Evolutionary conservation across 2,329 filamentous ascomycete genomes (phyloP).

Genomic region (Fusarium acutatum): DNA sequence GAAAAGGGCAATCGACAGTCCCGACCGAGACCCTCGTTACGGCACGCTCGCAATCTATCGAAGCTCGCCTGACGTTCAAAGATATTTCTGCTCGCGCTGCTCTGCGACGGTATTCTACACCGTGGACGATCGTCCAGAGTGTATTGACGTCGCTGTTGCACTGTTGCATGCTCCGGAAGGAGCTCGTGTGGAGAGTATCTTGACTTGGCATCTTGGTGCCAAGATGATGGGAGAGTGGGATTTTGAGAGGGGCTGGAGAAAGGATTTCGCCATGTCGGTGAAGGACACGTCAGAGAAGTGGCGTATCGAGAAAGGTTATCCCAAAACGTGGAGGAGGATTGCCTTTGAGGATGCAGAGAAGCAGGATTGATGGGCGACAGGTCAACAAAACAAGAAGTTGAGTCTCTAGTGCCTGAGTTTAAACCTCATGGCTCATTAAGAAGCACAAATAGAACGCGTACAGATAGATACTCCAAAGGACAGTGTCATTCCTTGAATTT

Average conservation of each 20-base stretch:
- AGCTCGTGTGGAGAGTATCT: constrained; percentile 54
- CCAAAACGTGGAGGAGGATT: constrained; percentile 20
- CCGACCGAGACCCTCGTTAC: constrained; percentile 46
- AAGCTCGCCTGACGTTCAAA: constrained; percentile 54
- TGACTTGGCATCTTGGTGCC: constrained; percentile 53
- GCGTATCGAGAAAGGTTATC: constrained; percentile 21
- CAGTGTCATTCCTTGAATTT: background rate
- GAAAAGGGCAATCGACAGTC: constrained; percentile 44
- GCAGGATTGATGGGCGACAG: background rate
- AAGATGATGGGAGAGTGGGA: constrained; percentile 17
- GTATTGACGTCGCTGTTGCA: constrained; percentile 56
- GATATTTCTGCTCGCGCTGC: constrained; percentile 60
- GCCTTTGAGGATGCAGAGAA: background rate
- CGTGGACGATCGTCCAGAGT: constrained; percentile 46
- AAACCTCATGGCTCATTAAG: fast-evolving
- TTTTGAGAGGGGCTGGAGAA: constrained; percentile 25
- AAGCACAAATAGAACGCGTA: background rate
- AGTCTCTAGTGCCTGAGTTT: background rate
- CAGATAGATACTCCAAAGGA: fast-evolving
- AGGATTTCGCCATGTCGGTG: constrained; percentile 8
- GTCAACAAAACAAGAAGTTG: background rate
- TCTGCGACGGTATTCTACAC: constrained; percentile 58
- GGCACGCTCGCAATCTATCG: constrained; percentile 55
- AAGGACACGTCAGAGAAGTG: constrained; percentile 31
- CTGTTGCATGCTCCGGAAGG: constrained; percentile 55